phyloP scores from a whole-genome alignment of 2,329 filamentous ascomycete species.

The Ophidiomyces ophidiicola region DNA sequence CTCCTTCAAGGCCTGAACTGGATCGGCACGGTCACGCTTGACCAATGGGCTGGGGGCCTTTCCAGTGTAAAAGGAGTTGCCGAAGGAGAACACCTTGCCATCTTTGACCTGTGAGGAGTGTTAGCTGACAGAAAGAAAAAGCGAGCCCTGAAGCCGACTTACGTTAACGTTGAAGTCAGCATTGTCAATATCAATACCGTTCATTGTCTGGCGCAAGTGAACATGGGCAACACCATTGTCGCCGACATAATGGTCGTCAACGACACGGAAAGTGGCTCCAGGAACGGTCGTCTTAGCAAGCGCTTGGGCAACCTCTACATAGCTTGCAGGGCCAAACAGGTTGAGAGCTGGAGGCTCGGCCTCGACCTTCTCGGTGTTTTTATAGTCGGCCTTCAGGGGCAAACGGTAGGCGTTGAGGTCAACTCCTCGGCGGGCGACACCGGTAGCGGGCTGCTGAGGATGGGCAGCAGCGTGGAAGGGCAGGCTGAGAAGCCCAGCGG shows the following conservation, averaged over 20 bases:
- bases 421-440: conserved; percentile 9
- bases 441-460: conserved; percentile 7
- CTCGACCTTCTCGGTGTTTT: conserved; percentile 3
- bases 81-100: conserved; percentile 14
- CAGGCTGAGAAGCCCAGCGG: conserved; percentile 11
- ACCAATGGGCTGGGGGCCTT: conserved; percentile 10
- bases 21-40: conserved; percentile 11
- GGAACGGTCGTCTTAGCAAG: conserved; percentile 11
- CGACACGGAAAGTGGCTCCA: conserved; percentile 10
- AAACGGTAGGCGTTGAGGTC: conserved; percentile 13
- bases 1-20: conserved; percentile 11
- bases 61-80: conserved; percentile 13
- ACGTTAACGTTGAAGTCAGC: conserved; percentile 15
- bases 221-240: conserved; percentile 14
- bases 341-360: conserved; percentile 5
- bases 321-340: conserved; percentile 5
- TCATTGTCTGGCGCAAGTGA: conserved; percentile 12
- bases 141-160: conserved; percentile 1
- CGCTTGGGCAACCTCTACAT: conserved; percentile 11
- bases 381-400: conserved; percentile 6
- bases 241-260: conserved; percentile 14
- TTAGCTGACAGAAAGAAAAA: neutral
- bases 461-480: conserved; percentile 10
- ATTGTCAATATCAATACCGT: conserved; percentile 13
- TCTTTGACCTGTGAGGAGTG: conserved; percentile 11